Percentiles rank a stretch among this genome's conserved stretches.
Evolutionary conservation across 305 asterid genomes (phyloP).

Genomic region (Fraxinus sp.): DNA sequence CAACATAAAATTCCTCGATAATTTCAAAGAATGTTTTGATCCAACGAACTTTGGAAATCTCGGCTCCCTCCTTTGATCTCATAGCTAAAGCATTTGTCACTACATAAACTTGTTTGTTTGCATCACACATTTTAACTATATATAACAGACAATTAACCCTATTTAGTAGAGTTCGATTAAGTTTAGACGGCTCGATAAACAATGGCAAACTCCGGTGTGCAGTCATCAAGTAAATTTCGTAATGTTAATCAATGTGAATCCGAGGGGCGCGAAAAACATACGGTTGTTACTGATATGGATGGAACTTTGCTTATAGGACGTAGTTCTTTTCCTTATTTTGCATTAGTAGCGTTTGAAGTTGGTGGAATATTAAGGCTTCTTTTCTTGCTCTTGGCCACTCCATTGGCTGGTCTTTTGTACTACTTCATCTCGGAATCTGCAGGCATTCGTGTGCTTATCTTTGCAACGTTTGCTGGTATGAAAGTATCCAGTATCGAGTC

Average conservation of each 20-base stretch:
- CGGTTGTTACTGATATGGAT: conserved; percentile 54
- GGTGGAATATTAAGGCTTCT: conserved; percentile 60
- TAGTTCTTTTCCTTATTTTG: conserved; percentile 68
- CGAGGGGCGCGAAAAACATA: conserved; percentile 39
- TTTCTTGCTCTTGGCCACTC: conserved; percentile 46
- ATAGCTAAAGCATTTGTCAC: conserved; percentile 31
- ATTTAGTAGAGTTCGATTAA: background rate
- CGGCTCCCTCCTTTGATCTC: conserved; percentile 28
- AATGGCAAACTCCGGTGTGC: conserved; percentile 29
- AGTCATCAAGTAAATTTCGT: conserved; percentile 25
- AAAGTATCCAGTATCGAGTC: conserved; percentile 52
- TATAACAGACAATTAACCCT: background rate
- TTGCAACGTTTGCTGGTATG: conserved; percentile 51
- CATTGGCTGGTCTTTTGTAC: conserved; percentile 55
- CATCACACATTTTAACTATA: background rate
- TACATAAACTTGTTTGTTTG: background rate
- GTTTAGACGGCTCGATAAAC: background rate
- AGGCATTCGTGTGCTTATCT: conserved; percentile 55
- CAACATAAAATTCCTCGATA: conserved; percentile 24
- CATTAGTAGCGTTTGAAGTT: conserved; percentile 62
- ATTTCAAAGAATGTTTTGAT: conserved; percentile 16
- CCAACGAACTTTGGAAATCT: conserved; percentile 17
- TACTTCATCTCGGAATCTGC: conserved; percentile 56
- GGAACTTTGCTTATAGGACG: conserved; percentile 59
- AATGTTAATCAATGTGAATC: conserved; percentile 37